phyloP scores from a whole-genome alignment of 179 eudicot genomes.

The Beta macrorhiza region DNA sequence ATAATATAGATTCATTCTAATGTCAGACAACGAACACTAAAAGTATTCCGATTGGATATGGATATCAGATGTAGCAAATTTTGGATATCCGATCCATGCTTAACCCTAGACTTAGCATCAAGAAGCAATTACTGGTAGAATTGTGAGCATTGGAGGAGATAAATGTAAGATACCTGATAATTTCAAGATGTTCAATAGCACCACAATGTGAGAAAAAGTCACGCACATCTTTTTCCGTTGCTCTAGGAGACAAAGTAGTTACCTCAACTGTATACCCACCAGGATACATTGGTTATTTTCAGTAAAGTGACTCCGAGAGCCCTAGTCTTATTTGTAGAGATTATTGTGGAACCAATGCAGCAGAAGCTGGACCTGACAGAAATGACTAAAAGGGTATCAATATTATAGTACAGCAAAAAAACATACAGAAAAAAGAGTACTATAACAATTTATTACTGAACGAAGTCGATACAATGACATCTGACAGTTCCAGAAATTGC shows the following conservation, averaged over 20 bases:
- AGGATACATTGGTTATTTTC: slow-evolving; percentile 46
- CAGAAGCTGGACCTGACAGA: slow-evolving; percentile 8
- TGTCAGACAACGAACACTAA: too few species aligned
- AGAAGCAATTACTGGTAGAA: neutral
- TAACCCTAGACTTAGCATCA: neutral
- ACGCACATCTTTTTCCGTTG: slow-evolving; percentile 69
- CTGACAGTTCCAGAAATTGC: neutral
- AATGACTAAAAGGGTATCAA: neutral
- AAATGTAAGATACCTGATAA: slow-evolving; percentile 50
- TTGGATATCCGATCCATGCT: too few species aligned
- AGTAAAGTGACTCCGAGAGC: neutral
- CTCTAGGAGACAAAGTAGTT: slow-evolving; percentile 60
- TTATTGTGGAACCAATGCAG: slow-evolving; percentile 7
- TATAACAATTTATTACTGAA: neutral
- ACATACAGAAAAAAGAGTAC: neutral
- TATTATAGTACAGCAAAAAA: neutral
- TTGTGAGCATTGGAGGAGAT: neutral
- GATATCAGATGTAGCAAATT: too few species aligned
- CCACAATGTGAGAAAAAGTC: slow-evolving; percentile 80
- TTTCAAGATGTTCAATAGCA: slow-evolving; percentile 67
- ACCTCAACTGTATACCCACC: slow-evolving; percentile 66
- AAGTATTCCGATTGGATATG: too few species aligned
- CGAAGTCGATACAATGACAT: neutral
- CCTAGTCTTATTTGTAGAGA: neutral
- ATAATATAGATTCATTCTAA: too few species aligned